Base-by-base conservation (phyloP, 176 grass and related monocot species). In the Eremochloa ophiuroides region DNA sequence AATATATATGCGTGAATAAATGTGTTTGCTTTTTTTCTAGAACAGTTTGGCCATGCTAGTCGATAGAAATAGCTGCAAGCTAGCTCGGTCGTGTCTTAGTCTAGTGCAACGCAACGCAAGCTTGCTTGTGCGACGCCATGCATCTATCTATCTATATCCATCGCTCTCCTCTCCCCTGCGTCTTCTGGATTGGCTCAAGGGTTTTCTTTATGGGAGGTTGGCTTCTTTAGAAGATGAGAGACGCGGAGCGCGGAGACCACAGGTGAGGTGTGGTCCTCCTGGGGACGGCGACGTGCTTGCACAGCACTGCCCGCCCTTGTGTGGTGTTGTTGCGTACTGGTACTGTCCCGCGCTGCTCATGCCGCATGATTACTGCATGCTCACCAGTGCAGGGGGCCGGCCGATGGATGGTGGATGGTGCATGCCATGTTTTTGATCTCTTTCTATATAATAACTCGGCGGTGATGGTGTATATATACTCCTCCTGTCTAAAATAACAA, bases 141-240 rank as follows among this genome's bases (percentile, higher is more conserved):
- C n/a, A n/a, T n/a, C n/a, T n/a, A n/a, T n/a, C n/a, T n/a, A 66
- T 73, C 35, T 58, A 58, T 66, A 41, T 37, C 50, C 35, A 29
- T 83, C 80, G 69, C 75, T 87, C 80, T 87, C 18, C 53, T 69
- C 74, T 60, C 75, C 76, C 43, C 75, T 34, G 60, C 87, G 65
- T 9, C 76, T 66, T 69, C 72, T 82, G 88, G 72, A 77, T 68
- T 86, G 80, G 73, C 58, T 72, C 27, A 48, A 75, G 23, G 69
- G 84, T 43, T 42, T 71, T 79, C 67, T 79, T 89, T 84, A 75
- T 71, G 73, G 53, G 81, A 77, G 79, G 71, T 77, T 92, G 92
- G 87, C 81, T 89, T 74, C 76, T 92, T 92, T 84, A 88, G 82
- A 87, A 89, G 86, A 86, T 80, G 75, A 82, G 83, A 81, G 69